Evolutionary conservation across 139 green algal genomes (phyloP), one percentile per base, ranked within the genome.

Genomic region (Helicosporidium sp.): DNA sequence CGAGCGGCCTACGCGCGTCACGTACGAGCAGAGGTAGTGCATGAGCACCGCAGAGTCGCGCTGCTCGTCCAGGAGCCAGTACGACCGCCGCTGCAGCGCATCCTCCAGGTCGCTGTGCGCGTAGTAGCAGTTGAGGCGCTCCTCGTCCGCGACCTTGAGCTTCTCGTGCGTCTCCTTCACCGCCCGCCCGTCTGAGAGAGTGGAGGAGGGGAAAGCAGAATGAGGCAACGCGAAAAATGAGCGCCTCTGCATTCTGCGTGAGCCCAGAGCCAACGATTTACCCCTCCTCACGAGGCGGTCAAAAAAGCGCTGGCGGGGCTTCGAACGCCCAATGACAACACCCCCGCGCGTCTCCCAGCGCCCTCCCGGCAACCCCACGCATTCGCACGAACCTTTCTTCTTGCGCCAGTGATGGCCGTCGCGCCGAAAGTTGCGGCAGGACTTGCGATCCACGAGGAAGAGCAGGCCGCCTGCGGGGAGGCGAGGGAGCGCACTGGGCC

Each of bases 111-210:
- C 66, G 16, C 58, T 52, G 28, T 82, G 77, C 1, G 77, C 69
- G 48, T 83, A 87, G 49, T 86, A 85, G 60, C 74, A 87, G 44
- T 85, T 85, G 13, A 87, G 58, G 25, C 58, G 52, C 27, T 82
- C 74, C 37, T 54, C 34, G 39, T 65, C 71, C 16, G 54, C 71
- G 0, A 79, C 70, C 57, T 87, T 87, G 26, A 84, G 65, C 50
- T 87, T 87, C 48, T 85, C 77, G 27, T 87, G 77, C 17, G 77
- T 81, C 50, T 87, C 77, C 15, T 52, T 51, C 16, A 87, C 73
- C 12, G 77, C 78, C 44, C 74, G 81, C 26, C 67, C 70, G 37
- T 86, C 77, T 15, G 49, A n/a, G n/a, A n/a, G n/a, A n/a, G 62
- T 64, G 45, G 13, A 24, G 23, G 33, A 5, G 26, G 18, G 16